Evolutionary conservation across 371 early-diverging fungal genomes (phyloP), one percentile per base, ranked within the genome.

Genomic region (Smittium mucronatum): DNA sequence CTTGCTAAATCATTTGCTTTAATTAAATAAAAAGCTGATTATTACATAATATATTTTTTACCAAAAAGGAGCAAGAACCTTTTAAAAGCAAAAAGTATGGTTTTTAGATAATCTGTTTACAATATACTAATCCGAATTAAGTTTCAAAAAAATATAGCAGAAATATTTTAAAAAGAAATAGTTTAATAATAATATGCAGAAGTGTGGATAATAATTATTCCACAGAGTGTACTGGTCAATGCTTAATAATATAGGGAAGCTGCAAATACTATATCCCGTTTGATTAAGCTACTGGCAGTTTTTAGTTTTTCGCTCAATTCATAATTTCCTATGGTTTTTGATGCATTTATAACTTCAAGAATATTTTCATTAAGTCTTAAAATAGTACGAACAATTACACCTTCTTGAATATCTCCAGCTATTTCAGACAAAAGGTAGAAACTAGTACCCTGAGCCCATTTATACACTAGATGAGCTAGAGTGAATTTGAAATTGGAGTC

Each of bases 191-290:
- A n/a, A n/a, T n/a, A n/a, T n/a, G n/a, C n/a, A n/a, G n/a, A n/a
- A n/a, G n/a, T n/a, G n/a, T n/a, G n/a, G n/a, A n/a, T 47, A 47
- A 47, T 47, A 47, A 47, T 11, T 11, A 11, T 47, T 47, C 11
- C 21, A 47, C 21, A 47, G 47, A 11, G 21, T 47, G 21, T 47
- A 47, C 5, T 47, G 47, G 5, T 11, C 5, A 47, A 21, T 47
- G 21, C 47, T 11, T 78, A 78, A 61, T 86, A 77, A 75, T 91
- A 91, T 78, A 99, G 84, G 69, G 92, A 92, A 28, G 93, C 92
- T 0, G 98, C 95, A 91, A 98, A 99, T 28, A 98, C 97, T 81
- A 99, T 99, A 78, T 99, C 99, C 70, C 99, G 88, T 73, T 95
- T 91, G 73, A 99, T 97, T 34, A 88, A 82, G 73, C 86, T 87